Evolutionary conservation across 1,284 basidiomycete genomes (phyloP).

Genomic region (Cronartium quercuum): DNA sequence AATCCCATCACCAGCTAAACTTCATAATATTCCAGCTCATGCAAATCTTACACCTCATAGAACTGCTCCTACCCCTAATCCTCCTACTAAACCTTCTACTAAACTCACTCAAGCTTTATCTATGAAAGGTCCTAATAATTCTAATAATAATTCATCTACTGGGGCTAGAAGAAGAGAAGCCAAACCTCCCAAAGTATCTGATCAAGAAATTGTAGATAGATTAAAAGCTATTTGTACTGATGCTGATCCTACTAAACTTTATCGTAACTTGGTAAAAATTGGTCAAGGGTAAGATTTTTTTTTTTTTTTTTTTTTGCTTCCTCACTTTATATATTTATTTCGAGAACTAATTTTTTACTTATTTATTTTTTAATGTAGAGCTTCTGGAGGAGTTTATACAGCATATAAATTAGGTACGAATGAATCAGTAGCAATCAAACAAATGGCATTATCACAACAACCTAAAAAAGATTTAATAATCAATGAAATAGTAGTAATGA

Average conservation of each 20-base stretch:
- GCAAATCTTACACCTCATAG: constrained; percentile 27
- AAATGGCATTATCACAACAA: constrained; percentile 99
- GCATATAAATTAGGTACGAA: constrained; percentile 94
- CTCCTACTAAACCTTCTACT: constrained; percentile 9
- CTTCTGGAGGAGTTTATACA: constrained; percentile 95
- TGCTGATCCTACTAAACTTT: constrained; percentile 89
- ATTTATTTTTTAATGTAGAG: constrained; percentile 54
- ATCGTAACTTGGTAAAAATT: constrained; percentile 89
- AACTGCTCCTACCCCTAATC: constrained; percentile 32
- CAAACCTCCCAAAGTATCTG: constrained; percentile 53
- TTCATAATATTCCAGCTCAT: constrained; percentile 20
- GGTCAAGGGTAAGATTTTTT: constrained; percentile 73
- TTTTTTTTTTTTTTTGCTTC: neutral
- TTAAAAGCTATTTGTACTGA: constrained; percentile 92
- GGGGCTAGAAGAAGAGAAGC: constrained; percentile 46
- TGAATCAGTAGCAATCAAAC: constrained; percentile 93
- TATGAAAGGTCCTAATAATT: constrained; percentile 53
- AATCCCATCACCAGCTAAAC: constrained; percentile 45
- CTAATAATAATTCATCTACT: constrained; percentile 46
- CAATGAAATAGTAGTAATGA: constrained; percentile 99
- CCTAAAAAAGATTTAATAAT: constrained; percentile 99
- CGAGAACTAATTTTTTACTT: constrained; percentile 17
- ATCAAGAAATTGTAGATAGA: constrained; percentile 82
- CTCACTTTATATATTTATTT: constrained; percentile 21
- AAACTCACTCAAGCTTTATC: constrained; percentile 43